Conservation (phyloP, 2,329 filamentous ascomycete genomes). For the Claviceps sp. region DNA sequence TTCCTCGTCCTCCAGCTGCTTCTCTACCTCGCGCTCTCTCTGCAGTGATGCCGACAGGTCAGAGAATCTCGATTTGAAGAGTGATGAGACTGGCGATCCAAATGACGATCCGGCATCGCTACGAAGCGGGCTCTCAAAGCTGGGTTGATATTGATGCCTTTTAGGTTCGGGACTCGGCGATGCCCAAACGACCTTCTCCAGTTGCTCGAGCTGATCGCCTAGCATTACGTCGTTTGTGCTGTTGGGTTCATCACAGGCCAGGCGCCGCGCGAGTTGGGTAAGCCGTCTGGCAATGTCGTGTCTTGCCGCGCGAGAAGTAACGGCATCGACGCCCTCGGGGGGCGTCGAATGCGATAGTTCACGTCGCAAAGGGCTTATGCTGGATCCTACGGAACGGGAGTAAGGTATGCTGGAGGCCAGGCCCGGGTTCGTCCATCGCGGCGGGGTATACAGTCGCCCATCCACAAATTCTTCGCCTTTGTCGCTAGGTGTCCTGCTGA, state of each 20-base stretch:
- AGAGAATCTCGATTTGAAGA: slow-evolving; percentile 26
- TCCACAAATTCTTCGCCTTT: slow-evolving; percentile 1
- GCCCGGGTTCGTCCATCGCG: slow-evolving; percentile 20
- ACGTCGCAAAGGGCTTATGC: slow-evolving; percentile 18
- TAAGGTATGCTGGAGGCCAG: slow-evolving; percentile 20
- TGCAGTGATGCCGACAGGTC: slow-evolving; percentile 24
- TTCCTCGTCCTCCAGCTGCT: slow-evolving; percentile 14
- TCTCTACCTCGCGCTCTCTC: slow-evolving; percentile 16
- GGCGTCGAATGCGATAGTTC: slow-evolving; percentile 11
- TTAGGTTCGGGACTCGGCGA: slow-evolving; percentile 7
- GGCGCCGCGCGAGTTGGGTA: slow-evolving; percentile 25
- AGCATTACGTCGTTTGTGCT: slow-evolving; percentile 23
- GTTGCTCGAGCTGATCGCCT: slow-evolving; percentile 23
- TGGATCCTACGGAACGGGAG: slow-evolving; percentile 13
- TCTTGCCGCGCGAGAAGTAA: slow-evolving; percentile 18
- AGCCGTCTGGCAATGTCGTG: slow-evolving; percentile 32
- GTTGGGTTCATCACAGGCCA: slow-evolving; percentile 20
- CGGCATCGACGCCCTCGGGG: slow-evolving; percentile 3
- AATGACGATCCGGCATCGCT: slow-evolving; percentile 17
- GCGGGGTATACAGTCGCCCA: slow-evolving; percentile 11
- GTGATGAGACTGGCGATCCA: slow-evolving; percentile 21
- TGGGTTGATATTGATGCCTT: slow-evolving; percentile 10
- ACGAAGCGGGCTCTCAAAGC: slow-evolving; percentile 15
- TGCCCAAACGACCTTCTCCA: slow-evolving; percentile 19
- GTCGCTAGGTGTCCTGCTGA: slow-evolving; percentile 4